Percentiles rank a stretch among this genome's conserved stretches.
phyloP scores from a whole-genome alignment of 768 basidiomycete genomes.

The Astraeus odoratus region DNA sequence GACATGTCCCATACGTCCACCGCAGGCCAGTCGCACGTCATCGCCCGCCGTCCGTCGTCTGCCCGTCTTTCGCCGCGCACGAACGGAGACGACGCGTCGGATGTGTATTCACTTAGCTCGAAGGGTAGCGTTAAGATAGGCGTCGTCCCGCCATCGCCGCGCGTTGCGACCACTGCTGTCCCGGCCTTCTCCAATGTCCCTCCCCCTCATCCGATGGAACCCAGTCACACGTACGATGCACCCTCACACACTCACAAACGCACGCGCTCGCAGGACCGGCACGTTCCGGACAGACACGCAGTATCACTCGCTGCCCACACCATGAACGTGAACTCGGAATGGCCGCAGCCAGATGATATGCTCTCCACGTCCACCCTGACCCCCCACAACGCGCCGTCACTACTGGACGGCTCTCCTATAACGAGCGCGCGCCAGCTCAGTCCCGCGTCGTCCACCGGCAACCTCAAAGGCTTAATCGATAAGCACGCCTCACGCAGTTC shows the following conservation, averaged over 20 bases:
- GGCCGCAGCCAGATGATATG: conserved; percentile 15
- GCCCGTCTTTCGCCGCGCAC: conserved; percentile 2
- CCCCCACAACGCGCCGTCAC: conserved; percentile 5
- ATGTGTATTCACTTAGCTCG: conserved; percentile 8
- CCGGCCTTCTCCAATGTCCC: conserved; percentile 1
- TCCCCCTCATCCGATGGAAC: conserved; percentile 16
- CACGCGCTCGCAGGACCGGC: conserved; percentile 25
- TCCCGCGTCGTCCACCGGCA: conserved; percentile 27
- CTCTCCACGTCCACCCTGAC: conserved; percentile 22
- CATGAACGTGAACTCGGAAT: conserved; percentile 13
- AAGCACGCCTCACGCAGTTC: conserved; percentile 8
- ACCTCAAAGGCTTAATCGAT: conserved; percentile 22
- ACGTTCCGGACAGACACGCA: conserved; percentile 26
- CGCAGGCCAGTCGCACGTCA: conserved; percentile 5
- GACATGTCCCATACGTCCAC: neutral
- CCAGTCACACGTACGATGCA: neutral
- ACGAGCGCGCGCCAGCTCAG: conserved; percentile 16
- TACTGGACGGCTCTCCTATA: conserved; percentile 8
- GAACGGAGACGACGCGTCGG: neutral
- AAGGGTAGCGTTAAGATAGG: conserved; percentile 24
- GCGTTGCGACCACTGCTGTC: conserved; percentile 12
- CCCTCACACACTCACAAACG: conserved; percentile 14
- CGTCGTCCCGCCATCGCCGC: conserved; percentile 25
- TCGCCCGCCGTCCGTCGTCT: conserved; percentile 7
- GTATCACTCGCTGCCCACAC: conserved; percentile 28